These are phyloP conservation scores for Hericium alpestre DNA, from an alignment of 768 basidiomycete species.

Conservation along the genomic window DNA sequence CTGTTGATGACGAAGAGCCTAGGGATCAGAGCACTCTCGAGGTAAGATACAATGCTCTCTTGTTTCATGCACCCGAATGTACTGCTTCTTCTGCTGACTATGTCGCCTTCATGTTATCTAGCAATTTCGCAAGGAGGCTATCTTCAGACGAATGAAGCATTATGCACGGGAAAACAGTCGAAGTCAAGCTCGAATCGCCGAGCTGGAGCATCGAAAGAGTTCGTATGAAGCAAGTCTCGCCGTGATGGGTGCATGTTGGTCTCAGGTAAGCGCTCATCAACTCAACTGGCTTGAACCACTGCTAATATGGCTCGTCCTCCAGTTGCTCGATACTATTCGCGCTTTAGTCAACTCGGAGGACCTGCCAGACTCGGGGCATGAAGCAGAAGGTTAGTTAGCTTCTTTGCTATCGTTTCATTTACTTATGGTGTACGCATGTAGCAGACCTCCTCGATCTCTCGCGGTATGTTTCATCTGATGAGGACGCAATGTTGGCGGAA, in stretches of 20 bases:
- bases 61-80: constrained; percentile 9
- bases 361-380: constrained; percentile 30
- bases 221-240: constrained; percentile 63
- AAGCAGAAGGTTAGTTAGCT: constrained; percentile 9
- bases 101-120: constrained; percentile 18
- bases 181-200: constrained; percentile 45
- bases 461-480: constrained; percentile 7
- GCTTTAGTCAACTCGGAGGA: constrained; percentile 41
- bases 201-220: constrained; percentile 54
- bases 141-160: constrained; percentile 75
- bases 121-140: constrained; percentile 82
- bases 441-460: background rate
- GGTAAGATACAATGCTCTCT: constrained; percentile 28
- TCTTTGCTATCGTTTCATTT: constrained; percentile 12
- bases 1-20: constrained; percentile 13
- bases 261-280: constrained; percentile 37
- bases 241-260: constrained; percentile 73
- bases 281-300: too few relatives aligned
- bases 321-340: constrained; percentile 63
- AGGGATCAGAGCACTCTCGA: constrained; percentile 42
- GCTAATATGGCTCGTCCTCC: background rate
- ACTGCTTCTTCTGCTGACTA: background rate
- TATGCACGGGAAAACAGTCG: constrained; percentile 70
- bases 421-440: constrained; percentile 16
- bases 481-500: constrained; percentile 19